phyloP scores from a whole-genome alignment of 768 basidiomycete genomes.

The Tricholoma sp. region DNA sequence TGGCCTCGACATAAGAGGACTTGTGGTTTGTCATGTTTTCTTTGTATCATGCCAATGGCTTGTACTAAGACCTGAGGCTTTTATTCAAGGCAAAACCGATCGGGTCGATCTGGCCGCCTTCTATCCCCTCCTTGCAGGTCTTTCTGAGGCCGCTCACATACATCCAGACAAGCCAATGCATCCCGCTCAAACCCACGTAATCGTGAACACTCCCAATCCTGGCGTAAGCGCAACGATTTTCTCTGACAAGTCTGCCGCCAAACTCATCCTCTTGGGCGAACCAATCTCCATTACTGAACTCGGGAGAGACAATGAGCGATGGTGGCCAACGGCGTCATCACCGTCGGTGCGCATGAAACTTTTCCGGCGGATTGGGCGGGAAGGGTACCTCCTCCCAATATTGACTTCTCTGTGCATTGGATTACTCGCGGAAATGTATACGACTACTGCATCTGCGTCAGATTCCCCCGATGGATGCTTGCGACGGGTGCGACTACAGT shows the following conservation, averaged over 20 bases:
- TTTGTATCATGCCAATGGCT: no score
- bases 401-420: slow-evolving; percentile 23
- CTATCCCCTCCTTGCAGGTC: slow-evolving; percentile 27
- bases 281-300: slow-evolving; percentile 3
- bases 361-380: slow-evolving; percentile 20
- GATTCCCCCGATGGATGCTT: background rate
- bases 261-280: slow-evolving; percentile 26
- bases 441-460: slow-evolving; percentile 22
- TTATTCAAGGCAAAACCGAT: slow-evolving; percentile 19
- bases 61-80: no score
- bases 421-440: slow-evolving; percentile 29
- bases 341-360: slow-evolving; percentile 22
- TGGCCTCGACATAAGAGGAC: background rate
- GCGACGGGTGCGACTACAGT: slow-evolving; percentile 29
- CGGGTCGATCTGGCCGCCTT: slow-evolving; percentile 22
- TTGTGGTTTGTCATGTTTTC: background rate
- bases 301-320: slow-evolving; percentile 2
- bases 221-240: slow-evolving; percentile 8
- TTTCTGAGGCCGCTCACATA: slow-evolving; percentile 18
- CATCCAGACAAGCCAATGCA: slow-evolving; percentile 15
- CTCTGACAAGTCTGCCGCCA: slow-evolving; percentile 22
- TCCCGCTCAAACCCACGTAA: slow-evolving; percentile 21
- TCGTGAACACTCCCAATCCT: slow-evolving; percentile 24
- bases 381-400: slow-evolving; percentile 26
- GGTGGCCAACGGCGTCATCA: slow-evolving; percentile 23